These are phyloP conservation scores for Pythium diclinum DNA, from an alignment of 352 stramenopile species.

Conservation along the genomic window DNA sequence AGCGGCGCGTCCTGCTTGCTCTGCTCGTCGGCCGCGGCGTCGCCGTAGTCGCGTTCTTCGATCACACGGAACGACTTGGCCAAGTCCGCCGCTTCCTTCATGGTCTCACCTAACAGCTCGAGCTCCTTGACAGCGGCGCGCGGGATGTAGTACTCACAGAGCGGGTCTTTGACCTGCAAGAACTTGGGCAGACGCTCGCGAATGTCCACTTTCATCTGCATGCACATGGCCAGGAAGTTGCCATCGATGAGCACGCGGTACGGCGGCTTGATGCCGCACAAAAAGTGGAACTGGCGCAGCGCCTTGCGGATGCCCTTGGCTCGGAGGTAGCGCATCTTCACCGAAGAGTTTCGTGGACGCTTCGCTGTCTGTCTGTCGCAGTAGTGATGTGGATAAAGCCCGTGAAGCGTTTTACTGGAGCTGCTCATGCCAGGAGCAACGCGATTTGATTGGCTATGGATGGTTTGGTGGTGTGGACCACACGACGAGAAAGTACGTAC, in stretches of 20 bases:
- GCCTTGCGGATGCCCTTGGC: conserved; percentile 86
- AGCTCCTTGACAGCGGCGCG: conserved; percentile 68
- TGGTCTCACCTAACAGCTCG: conserved; percentile 60
- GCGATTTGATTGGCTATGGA: conserved; percentile 5
- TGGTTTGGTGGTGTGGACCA: neutral
- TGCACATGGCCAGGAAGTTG: conserved; percentile 87
- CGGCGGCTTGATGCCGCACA: conserved; percentile 82
- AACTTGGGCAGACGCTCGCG: conserved; percentile 77
- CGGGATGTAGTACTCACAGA: conserved; percentile 73
- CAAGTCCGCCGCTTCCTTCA: conserved; percentile 55
- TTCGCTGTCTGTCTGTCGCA: neutral
- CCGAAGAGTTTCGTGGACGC: too few species aligned
- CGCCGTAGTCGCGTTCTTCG: conserved; percentile 34
- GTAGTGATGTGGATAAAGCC: neutral
- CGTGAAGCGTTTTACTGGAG: neutral
- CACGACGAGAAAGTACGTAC: neutral
- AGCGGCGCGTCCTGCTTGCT: conserved; percentile 19
- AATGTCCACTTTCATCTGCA: conserved; percentile 86
- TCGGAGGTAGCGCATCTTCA: conserved; percentile 74
- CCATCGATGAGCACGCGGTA: conserved; percentile 82
- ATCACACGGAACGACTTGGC: conserved; percentile 69
- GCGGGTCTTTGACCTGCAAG: conserved; percentile 73
- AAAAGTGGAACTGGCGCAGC: conserved; percentile 85
- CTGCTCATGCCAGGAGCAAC: neutral
- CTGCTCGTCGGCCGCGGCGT: conserved; percentile 19